These are phyloP conservation scores for Trichomonas gallinae DNA, from an alignment of 208 protist genomes.

Conservation along the genomic window DNA sequence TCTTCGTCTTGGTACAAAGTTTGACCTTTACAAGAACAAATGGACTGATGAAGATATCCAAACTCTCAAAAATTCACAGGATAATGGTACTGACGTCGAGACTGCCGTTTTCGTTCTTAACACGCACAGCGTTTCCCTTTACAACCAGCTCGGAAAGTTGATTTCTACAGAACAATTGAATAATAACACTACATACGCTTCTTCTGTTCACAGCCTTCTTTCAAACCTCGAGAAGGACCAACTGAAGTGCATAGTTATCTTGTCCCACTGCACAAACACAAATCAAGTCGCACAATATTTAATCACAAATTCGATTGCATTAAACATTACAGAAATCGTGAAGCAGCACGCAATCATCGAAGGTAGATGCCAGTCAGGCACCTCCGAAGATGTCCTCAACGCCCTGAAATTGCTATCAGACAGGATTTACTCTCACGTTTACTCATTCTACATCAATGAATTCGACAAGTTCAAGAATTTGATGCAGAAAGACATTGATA, in stretches of 20 bases:
- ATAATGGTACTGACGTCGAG: background rate
- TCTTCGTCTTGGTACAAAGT: background rate
- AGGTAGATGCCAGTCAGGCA: background rate
- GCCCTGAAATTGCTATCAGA: background rate
- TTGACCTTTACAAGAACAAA: background rate
- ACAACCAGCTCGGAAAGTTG: background rate
- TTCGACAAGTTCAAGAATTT: background rate
- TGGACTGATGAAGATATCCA: background rate
- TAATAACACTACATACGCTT: background rate
- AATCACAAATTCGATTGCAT: background rate
- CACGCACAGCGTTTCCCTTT: background rate
- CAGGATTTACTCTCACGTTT: background rate
- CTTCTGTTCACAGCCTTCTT: background rate
- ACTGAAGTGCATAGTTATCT: background rate
- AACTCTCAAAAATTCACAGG: background rate
- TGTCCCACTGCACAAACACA: background rate
- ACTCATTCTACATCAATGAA: background rate
- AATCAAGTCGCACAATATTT: background rate
- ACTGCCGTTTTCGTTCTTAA: background rate
- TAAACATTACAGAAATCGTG: background rate
- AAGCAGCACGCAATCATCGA: background rate
- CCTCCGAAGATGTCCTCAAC: background rate
- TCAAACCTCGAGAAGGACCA: background rate
- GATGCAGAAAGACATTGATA: background rate
- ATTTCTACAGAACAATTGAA: background rate